Percentiles rank a stretch among this genome's conserved stretches.
phyloP scores from a whole-genome alignment of 2,329 filamentous ascomycete species.

The Aspergillus puulaauensis region DNA sequence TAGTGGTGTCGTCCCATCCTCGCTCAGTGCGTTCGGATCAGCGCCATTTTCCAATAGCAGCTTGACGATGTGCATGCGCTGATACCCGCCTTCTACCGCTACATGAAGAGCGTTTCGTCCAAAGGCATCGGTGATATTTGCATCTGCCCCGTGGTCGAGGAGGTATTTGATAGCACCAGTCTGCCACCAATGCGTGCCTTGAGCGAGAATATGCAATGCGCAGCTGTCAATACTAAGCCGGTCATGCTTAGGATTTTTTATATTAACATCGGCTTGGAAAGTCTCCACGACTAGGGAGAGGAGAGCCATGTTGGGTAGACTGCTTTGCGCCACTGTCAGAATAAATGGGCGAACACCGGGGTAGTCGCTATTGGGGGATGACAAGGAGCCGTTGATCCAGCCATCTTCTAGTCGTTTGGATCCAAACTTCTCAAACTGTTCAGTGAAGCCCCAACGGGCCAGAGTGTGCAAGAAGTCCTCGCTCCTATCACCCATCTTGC shows the following conservation, averaged over 20 bases:
- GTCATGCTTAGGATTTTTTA: not conserved
- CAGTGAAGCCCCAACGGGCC: not conserved
- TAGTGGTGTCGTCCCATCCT: not conserved
- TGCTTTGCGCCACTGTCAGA: not conserved
- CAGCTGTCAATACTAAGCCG: not conserved
- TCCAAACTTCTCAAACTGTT: not conserved
- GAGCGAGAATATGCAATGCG: not conserved
- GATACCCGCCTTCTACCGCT: not conserved
- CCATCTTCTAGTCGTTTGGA: too few relatives aligned
- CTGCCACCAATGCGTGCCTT: slow-evolving; percentile 6
- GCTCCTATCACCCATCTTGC: not conserved
- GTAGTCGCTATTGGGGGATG: not conserved
- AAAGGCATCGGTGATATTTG: not conserved
- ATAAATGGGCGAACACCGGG: not conserved
- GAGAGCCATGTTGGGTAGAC: not conserved
- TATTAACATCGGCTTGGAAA: not conserved
- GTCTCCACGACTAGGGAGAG: not conserved
- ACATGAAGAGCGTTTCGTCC: not conserved
- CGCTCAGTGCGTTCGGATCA: not conserved
- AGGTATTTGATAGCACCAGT: not conserved
- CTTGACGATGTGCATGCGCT: not conserved
- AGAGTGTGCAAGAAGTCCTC: not conserved
- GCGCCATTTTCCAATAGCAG: not conserved
- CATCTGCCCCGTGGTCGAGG: not conserved
- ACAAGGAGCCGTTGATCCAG: not conserved